These are phyloP conservation scores for Cryptosporidium felis DNA, from an alignment of 169 alveolate genomes.

Conservation along the genomic window DNA sequence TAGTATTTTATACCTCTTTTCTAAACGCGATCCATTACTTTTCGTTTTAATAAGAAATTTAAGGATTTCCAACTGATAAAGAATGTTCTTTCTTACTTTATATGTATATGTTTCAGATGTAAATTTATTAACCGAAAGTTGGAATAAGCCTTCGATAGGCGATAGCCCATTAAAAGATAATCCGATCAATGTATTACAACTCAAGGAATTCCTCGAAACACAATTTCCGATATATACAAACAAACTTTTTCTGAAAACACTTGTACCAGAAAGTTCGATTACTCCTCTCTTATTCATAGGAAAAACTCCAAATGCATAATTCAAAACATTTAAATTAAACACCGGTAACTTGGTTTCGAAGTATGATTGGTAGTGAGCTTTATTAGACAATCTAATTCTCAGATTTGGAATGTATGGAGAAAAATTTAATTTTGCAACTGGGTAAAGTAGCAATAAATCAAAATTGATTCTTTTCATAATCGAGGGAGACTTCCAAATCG, in stretches of 20 bases:
- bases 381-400: background rate
- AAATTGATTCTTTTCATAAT: conserved; percentile 2
- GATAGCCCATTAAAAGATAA: background rate
- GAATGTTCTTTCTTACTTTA: background rate
- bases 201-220: background rate
- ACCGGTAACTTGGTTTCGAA: background rate
- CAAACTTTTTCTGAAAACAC: background rate
- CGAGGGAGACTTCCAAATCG: conserved; percentile 60
- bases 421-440: conserved; percentile 13
- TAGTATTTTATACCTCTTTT: background rate
- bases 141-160: conserved; percentile 6
- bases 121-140: conserved; percentile 3
- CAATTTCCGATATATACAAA: background rate
- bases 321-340: conserved; percentile 19
- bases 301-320: conserved; percentile 17
- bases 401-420: conserved; percentile 15
- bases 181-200: background rate
- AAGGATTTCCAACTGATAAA: background rate
- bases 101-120: background rate
- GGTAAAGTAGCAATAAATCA: conserved; percentile 15
- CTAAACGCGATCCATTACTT: background rate
- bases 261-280: background rate
- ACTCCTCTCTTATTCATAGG: background rate
- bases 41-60: background rate
- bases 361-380: background rate